Conservation (phyloP, 345 rosid genomes). For the Cardiospermum halicacabum region DNA sequence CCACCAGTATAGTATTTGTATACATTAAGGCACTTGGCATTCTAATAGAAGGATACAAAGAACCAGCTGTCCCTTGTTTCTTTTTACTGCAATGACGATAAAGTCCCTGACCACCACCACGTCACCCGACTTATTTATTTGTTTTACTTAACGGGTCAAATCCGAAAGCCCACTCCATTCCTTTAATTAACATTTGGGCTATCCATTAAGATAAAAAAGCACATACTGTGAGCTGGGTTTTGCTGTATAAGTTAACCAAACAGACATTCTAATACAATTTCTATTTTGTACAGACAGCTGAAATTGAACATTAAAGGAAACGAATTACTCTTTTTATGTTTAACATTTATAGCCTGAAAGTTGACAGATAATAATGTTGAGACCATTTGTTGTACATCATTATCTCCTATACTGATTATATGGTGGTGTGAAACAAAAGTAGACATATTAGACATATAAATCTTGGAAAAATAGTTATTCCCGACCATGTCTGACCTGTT, state of each 20-base stretch:
- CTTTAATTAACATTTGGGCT: background rate
- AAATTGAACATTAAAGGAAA: no score
- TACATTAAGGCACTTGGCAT: no score
- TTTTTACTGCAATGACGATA: slow-evolving; percentile 22
- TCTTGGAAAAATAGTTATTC: background rate
- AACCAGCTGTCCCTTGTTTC: slow-evolving; percentile 32
- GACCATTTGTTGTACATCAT: no score
- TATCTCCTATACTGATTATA: background rate
- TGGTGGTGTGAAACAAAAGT: background rate
- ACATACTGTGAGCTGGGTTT: slow-evolving; percentile 16
- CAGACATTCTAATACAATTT: background rate
- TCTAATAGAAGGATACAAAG: slow-evolving; percentile 3
- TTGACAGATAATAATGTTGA: no score
- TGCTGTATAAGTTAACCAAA: background rate
- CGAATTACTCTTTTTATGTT: background rate
- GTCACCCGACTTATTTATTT: background rate
- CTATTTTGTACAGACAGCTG: background rate
- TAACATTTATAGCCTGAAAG: no score
- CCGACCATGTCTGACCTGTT: background rate
- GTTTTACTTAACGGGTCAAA: background rate
- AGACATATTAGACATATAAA: background rate
- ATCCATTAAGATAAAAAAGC: slow-evolving; percentile 1
- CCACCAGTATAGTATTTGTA: no score
- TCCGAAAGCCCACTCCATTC: background rate
- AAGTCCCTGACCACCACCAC: slow-evolving; percentile 15